Conservation (phyloP, 371 early-diverging fungal genomes). For the Apophysomyces variabilis region DNA sequence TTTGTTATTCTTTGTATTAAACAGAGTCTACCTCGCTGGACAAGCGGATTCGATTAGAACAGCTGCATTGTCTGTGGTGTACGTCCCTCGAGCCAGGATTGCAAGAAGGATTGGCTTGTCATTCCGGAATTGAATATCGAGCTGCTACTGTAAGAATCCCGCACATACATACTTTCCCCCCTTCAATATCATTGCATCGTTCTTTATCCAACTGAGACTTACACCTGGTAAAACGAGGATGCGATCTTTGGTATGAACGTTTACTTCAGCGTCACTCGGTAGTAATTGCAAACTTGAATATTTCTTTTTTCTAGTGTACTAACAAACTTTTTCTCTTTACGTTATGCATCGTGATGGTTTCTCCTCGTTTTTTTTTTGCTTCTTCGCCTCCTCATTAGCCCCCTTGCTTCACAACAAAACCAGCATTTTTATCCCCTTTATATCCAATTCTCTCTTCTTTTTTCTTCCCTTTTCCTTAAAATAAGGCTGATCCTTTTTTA, state of each 20-base stretch:
- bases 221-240: too few relatives aligned
- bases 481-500: background rate
- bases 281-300: background rate
- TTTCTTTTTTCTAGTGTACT: background rate
- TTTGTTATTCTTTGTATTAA: too few relatives aligned
- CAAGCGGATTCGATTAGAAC: background rate
- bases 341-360: slow-evolving; percentile 3
- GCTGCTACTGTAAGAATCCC: background rate
- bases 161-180: background rate
- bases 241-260: too few relatives aligned
- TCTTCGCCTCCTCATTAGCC: slow-evolving; percentile 1
- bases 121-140: background rate
- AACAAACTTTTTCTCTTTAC: background rate
- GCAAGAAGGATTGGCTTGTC: too few relatives aligned
- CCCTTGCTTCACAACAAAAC: slow-evolving; percentile 5
- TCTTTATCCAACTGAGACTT: background rate
- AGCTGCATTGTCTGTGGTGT: background rate
- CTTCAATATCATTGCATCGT: background rate
- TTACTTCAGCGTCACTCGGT: background rate
- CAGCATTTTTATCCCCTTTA: slow-evolving; percentile 10
- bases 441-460: background rate
- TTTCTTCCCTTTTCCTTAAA: too few relatives aligned
- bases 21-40: background rate
- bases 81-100: too few relatives aligned
- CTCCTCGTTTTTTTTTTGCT: slow-evolving; percentile 1